phyloP scores from a whole-genome alignment of 1,139 yeast genomes.

The Magnusiomyces starmeri region DNA sequence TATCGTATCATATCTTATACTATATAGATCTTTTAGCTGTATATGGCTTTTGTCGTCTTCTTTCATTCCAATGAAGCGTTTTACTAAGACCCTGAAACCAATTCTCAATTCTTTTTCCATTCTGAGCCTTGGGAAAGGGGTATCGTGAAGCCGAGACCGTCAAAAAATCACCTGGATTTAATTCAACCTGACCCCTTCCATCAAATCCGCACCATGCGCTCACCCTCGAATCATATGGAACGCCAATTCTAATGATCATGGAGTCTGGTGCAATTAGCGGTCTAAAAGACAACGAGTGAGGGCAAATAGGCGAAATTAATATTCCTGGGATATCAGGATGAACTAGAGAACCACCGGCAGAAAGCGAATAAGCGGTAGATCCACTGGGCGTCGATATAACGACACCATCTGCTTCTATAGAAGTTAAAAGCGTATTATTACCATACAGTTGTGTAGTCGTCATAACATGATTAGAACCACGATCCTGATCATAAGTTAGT shows the following conservation, averaged over 20 bases:
- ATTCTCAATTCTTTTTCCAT: constrained; percentile 36
- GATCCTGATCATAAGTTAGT: constrained; percentile 37
- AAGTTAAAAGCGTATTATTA: constrained; percentile 66
- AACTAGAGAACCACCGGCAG: constrained; percentile 83
- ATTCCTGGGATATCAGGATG: constrained; percentile 83
- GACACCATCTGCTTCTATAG: constrained; percentile 85
- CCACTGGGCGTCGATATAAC: constrained; percentile 86
- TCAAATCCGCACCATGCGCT: constrained; percentile 80
- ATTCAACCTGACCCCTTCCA: constrained; percentile 66
- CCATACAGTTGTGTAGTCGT: constrained; percentile 71
- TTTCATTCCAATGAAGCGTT: constrained; percentile 50
- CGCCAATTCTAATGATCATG: constrained; percentile 58
- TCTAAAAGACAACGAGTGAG: constrained; percentile 74
- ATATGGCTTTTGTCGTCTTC: constrained; percentile 36
- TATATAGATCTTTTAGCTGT: background rate
- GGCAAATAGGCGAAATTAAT: constrained; percentile 76
- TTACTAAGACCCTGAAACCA: constrained; percentile 45
- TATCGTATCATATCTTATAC: too few relatives aligned
- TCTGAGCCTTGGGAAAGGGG: constrained; percentile 68
- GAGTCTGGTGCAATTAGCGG: constrained; percentile 74
- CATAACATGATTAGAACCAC: constrained; percentile 79
- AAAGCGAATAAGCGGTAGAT: constrained; percentile 80
- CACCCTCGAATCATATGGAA: constrained; percentile 57
- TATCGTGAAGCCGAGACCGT: constrained; percentile 64
- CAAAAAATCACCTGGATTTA: constrained; percentile 61